Conservation (phyloP, 768 basidiomycete genomes). For the Lyophyllum decastes region DNA sequence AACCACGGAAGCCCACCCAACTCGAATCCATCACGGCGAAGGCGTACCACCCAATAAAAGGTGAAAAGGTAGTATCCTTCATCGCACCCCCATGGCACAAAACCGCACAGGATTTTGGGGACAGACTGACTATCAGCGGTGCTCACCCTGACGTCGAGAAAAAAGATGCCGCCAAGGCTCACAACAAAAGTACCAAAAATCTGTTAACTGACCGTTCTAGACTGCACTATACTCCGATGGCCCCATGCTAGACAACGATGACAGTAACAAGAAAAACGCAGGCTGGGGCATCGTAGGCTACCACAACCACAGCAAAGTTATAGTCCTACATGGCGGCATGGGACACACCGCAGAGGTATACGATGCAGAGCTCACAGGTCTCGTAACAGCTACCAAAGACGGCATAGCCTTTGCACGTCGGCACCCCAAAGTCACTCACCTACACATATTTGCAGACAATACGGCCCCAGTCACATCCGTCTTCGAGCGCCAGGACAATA, state of each 20-base stretch:
- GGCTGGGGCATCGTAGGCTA: conserved; percentile 22
- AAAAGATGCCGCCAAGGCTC: neutral
- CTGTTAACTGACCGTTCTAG: neutral
- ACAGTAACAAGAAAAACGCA: conserved; percentile 4
- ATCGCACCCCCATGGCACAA: conserved; percentile 1
- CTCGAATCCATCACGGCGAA: conserved; percentile 12
- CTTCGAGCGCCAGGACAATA: conserved; percentile 22
- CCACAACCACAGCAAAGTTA: conserved; percentile 15
- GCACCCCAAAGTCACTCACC: conserved; percentile 13
- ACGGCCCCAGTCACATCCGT: conserved; percentile 10
- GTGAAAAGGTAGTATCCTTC: no score
- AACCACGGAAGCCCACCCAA: conserved; percentile 3
- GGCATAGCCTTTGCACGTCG: conserved; percentile 4
- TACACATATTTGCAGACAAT: conserved; percentile 24
- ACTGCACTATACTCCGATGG: neutral
- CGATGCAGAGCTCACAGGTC: conserved; percentile 27
- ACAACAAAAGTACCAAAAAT: neutral
- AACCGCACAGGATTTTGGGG: neutral
- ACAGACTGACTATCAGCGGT: neutral
- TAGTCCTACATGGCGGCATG: conserved; percentile 15
- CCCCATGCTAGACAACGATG: conserved; percentile 4
- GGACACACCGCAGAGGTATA: conserved; percentile 26
- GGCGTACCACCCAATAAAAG: no score
- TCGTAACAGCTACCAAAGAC: conserved; percentile 14
- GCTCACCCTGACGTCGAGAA: neutral